Evolutionary conservation across 2,329 filamentous ascomycete genomes (phyloP), one percentile per base, ranked within the genome.

Genomic region (Tricladium varicosporioides): DNA sequence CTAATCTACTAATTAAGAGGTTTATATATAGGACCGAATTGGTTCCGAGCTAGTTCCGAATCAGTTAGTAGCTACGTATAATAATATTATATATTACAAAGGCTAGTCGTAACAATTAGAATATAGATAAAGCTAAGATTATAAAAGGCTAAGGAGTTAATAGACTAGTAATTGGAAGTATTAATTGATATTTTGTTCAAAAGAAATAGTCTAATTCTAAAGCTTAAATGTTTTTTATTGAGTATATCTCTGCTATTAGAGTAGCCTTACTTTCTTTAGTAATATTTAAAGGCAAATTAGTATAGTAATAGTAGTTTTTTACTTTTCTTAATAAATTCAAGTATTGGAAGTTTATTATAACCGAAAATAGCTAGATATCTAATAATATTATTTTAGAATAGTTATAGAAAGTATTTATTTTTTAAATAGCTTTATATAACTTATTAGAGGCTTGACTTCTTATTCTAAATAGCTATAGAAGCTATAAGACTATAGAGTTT

Each of bases 321-420:
- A 50, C 27, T 19, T 13, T 7, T 10, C 27, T 56, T 11, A 19
- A 51, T 42, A 9, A 2, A 1, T 56, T 32, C 46, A 56, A 53
- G 16, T 13, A 31, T 5, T 57, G 40, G 40, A 1, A 60, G 40
- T 57, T 57, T 31, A 57, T 16, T 19, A 16, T 42, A 11, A 60
- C 31, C 5, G 46, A 60, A 22, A 60, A 60, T 36, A 40, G 36
- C 7, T 57, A 32, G 57, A 60, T 50, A 44, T 13, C 40, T n/a
- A 36, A 57, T 16, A 15, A 13, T 46, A 60, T 31, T 18, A 54
- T 33, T 13, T 16, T 57, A 51, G 50, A 57, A 18, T 60, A 18
- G 57, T 36, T 60, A 4, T 2, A 58, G 15, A 53, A 54, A 16
- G 49, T 53, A 1, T 58, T 57, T 45, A 44, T 53, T 11, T 22